Base-by-base conservation (phyloP, 2,329 filamentous ascomycete species). In the Cladosporium austrohemisphaericum region DNA sequence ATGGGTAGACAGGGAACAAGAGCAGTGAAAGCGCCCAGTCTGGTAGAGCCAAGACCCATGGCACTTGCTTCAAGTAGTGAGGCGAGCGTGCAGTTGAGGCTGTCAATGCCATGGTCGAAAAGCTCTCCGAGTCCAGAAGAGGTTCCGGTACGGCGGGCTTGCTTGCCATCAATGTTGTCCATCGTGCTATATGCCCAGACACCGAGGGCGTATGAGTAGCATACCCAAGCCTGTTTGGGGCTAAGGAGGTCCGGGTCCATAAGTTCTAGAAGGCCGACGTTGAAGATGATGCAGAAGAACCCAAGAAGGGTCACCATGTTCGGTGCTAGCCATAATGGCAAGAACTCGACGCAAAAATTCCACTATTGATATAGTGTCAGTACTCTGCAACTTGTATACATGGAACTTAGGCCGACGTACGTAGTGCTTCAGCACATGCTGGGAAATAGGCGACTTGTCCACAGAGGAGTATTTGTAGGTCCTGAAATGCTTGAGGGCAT, bases 91-190 rank as follows among this genome's bases (percentile, higher is more conserved):
- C 93, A 98, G 74, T 98, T 98, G 55, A 98, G 75, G 22, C 90
- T 96, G 71, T 98, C 93, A 71, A 98, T 97, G 57, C 93, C 93
- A 72, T 98, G 93, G 71, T 98, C 93, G 71, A 98, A 98, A 11
- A 98, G 82, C 71, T 98, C 93, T 59, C 93, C 93, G 20, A 98
- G 78, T 1, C 89, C 89, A 66, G 90, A 96, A 23, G 92, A 97
- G 3, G 92, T 96, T 46, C 92, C 91, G 3, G 93, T 98, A 62
- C 93, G 80, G 56, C 93, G 81, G 51, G 93, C 93, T 74, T 98
- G 93, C 73, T 98, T 98, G 60, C 93, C 93, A 69, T 98, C 93
- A 56, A 97, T 86, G 68, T 98, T 98, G 75, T 98, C 93, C 85
- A 98, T 91, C 11, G 93, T 98, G 60, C 93, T 94, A 71, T 97